Conservation (phyloP, 176 grass and related monocot genomes). For the Triticum turgidum region DNA sequence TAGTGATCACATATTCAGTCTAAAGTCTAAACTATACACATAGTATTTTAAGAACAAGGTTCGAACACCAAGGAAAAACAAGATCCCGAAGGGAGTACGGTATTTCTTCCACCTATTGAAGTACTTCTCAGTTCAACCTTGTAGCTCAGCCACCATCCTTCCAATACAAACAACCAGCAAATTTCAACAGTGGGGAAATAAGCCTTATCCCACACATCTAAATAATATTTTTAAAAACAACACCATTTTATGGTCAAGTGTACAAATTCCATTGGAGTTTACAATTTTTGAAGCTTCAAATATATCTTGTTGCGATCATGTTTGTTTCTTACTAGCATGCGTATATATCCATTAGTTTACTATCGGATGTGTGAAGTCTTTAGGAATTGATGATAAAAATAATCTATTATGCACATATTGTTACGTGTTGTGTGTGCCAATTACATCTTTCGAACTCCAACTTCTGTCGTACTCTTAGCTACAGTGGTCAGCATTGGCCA, state of each 20-base stretch:
- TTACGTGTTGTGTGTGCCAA: neutral
- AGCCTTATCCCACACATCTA: no score
- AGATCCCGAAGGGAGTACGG: slow-evolving; percentile 50
- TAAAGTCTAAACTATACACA: slow-evolving; percentile 30
- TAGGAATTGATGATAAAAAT: neutral
- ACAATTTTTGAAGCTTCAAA: neutral
- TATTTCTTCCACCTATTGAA: slow-evolving; percentile 83
- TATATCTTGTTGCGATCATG: neutral
- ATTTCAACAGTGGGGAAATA: neutral
- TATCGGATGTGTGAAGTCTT: neutral
- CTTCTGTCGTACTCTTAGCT: no score
- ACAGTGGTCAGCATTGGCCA: no score
- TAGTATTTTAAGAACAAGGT: slow-evolving; percentile 62
- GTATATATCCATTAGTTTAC: neutral
- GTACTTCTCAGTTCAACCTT: slow-evolving; percentile 54
- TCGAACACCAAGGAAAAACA: slow-evolving; percentile 59
- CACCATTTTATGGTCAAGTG: neutral
- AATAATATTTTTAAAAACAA: neutral
- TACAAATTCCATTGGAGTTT: neutral
- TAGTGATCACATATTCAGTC: slow-evolving; percentile 8
- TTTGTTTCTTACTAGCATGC: neutral
- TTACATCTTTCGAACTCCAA: neutral
- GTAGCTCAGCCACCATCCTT: slow-evolving; percentile 58
- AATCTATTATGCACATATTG: neutral
- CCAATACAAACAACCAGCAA: neutral